phyloP scores from a whole-genome alignment of 2,329 filamentous ascomycete species.

The Orbilia blumenaviensis region DNA sequence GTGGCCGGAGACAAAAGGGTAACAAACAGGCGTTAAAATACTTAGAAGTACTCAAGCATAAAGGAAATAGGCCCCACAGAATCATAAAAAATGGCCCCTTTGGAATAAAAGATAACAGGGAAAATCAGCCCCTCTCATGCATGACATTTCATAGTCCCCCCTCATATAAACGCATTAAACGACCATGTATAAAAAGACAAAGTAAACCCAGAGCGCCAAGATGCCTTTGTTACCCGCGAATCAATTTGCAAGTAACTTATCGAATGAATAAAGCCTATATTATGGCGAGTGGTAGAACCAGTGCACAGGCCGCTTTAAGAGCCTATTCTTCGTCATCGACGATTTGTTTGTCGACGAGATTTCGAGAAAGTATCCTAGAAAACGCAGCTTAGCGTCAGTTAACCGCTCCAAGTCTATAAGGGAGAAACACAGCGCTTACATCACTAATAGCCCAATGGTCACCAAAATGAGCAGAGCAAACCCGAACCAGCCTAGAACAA shows the following conservation, averaged over 20 bases:
- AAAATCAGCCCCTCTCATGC: neutral
- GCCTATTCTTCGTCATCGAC: constrained; percentile 47
- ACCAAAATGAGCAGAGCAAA: constrained; percentile 94
- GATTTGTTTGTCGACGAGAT: constrained; percentile 50
- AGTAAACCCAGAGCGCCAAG: constrained; percentile 29
- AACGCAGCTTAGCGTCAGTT: constrained; percentile 1
- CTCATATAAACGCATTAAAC: constrained; percentile 12
- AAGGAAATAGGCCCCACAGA: neutral
- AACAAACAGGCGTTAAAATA: neutral
- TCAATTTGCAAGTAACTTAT: constrained; percentile 9
- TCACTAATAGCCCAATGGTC: constrained; percentile 91
- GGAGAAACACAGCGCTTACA: constrained; percentile 65
- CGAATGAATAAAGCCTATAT: neutral
- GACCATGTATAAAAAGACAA: constrained; percentile 18
- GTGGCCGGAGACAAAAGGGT: too few relatives aligned
- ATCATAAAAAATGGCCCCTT: too few relatives aligned
- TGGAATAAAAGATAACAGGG: neutral
- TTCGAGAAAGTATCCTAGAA: constrained; percentile 48
- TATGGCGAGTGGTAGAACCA: neutral
- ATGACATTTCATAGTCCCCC: constrained; percentile 9
- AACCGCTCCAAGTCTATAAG: neutral
- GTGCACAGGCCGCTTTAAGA: neutral
- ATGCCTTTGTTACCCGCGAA: constrained; percentile 39
- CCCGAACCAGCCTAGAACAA: constrained; percentile 98
- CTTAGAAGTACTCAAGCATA: too few relatives aligned